Conservation (phyloP, 805 yeast species). For the Wickerhamomyces pijperi region DNA sequence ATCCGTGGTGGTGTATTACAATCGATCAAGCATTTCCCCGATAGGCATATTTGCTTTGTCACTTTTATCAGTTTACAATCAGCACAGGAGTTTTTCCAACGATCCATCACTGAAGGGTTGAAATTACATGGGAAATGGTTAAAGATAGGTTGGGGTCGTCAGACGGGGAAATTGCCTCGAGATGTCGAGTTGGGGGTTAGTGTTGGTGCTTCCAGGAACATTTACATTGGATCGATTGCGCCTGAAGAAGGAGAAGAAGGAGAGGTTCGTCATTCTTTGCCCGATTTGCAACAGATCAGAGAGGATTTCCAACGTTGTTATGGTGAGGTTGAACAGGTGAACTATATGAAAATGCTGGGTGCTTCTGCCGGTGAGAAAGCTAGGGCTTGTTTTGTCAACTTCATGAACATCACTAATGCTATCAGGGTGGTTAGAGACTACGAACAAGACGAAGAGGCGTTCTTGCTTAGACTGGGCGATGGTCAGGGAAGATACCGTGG, state of each 20-base stretch:
- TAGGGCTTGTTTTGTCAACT: conserved; percentile 68
- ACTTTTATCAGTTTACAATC: conserved; percentile 56
- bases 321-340: conserved; percentile 71
- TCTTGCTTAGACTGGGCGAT: no score
- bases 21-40: conserved; percentile 37
- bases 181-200: conserved; percentile 52
- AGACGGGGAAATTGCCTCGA: conserved; percentile 50
- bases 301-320: conserved; percentile 42
- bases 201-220: conserved; percentile 67
- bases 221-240: conserved; percentile 53
- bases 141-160: conserved; percentile 61
- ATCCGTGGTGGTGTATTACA: conserved; percentile 73
- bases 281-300: conserved; percentile 39
- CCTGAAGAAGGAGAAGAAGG: conserved; percentile 19
- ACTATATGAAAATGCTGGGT: conserved; percentile 34
- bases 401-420: conserved; percentile 50
- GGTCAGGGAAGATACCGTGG: no score
- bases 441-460: no score
- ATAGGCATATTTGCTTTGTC: conserved; percentile 52
- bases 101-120: conserved; percentile 36
- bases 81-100: conserved; percentile 46
- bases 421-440: conserved; percentile 52
- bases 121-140: conserved; percentile 50
- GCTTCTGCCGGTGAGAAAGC: conserved; percentile 24
- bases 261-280: no score